A percentile compares a stretch with the other conserved stretches of the same genome.
Evolutionary conservation across 352 stramenopile species (phyloP).

Genomic region (Globisporangium cederbergense): DNA sequence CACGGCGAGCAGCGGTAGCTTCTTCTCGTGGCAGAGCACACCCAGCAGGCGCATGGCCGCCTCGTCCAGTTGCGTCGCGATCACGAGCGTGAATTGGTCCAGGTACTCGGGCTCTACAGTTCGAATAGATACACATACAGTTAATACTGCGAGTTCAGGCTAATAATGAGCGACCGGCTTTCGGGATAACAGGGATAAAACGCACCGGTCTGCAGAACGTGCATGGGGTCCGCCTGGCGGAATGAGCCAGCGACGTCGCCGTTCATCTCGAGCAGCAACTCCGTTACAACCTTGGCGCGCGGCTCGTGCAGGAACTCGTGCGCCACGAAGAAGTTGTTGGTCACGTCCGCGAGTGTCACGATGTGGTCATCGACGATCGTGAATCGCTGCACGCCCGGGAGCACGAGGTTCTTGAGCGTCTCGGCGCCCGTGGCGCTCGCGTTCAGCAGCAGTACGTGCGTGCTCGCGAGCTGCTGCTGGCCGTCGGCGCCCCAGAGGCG

Average conservation of each 20-base stretch:
- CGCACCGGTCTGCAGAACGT: conserved; percentile 42
- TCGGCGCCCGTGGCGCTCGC: conserved; percentile 93
- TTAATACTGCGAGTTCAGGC: background rate
- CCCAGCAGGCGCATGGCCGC: conserved; percentile 51
- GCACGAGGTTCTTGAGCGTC: conserved; percentile 98
- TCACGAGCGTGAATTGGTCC: conserved; percentile 78
- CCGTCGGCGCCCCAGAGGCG: conserved; percentile 96
- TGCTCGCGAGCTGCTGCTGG: conserved; percentile 86
- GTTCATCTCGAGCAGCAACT: conserved; percentile 96
- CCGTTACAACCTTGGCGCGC: conserved; percentile 75
- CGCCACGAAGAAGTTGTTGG: conserved; percentile 95
- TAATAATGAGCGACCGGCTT: background rate
- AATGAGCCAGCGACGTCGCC: conserved; percentile 80
- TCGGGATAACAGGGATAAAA: background rate
- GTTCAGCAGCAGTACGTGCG: conserved; percentile 90
- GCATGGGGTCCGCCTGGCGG: conserved; percentile 39
- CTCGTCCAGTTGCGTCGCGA: conserved; percentile 86
- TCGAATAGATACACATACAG: background rate
- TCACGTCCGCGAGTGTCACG: conserved; percentile 70
- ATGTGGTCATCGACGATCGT: conserved; percentile 91
- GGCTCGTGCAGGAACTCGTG: conserved; percentile 43
- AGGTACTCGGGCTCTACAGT: conserved; percentile 47
- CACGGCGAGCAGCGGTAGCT: conserved; percentile 81
- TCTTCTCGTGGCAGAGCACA: conserved; percentile 55
- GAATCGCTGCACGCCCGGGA: conserved; percentile 88